Evolutionary conservation across 441 rosid species (phyloP), one percentile per base, ranked within the genome.

Genomic region (Euphorbia schlechtendalii): DNA sequence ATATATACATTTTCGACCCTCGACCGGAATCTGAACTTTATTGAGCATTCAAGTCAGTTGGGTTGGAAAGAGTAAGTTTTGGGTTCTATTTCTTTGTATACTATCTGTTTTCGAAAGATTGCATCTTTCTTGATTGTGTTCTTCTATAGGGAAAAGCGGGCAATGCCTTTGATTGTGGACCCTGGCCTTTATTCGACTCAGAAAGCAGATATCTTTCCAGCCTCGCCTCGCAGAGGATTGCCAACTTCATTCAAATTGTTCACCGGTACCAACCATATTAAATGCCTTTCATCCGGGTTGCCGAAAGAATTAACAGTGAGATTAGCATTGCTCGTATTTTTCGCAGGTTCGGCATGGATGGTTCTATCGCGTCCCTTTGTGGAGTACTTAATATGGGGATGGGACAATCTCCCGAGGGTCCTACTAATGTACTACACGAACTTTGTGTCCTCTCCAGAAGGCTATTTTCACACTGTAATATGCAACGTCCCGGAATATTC

Each of bases 271-370:
- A n/a, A n/a, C n/a, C n/a, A n/a, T n/a, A n/a, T n/a, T n/a, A n/a
- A n/a, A n/a, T n/a, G n/a, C n/a, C n/a, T n/a, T 32, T 32, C 6
- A 2, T 32, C 3, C 34, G 4, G 34, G 34, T 32, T 32, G 4
- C 34, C 6, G 34, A 32, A 32, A 32, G 34, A 32, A 3, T 32
- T 32, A 3, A 32, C 34, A 32, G 34, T 32, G 6, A 32, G 6
- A 32, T 32, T 32, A 32, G 34, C 34, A 32, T 32, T 52, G 8
- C 0, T n/a, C n/a, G n/a, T n/a, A n/a, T n/a, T n/a, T n/a, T 57
- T 66, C 65, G 68, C 85, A 94, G 99, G 99, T 67, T 94, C 99
- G 3, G 98, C 99, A 18, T 94, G 99, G 99, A 94, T 89, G 89
- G 87, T 86, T 62, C 90, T 94, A 12, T 84, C 96, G 0, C 94